Base-by-base conservation (phyloP, 768 basidiomycete genomes). In the Psilocybe azurescens region DNA sequence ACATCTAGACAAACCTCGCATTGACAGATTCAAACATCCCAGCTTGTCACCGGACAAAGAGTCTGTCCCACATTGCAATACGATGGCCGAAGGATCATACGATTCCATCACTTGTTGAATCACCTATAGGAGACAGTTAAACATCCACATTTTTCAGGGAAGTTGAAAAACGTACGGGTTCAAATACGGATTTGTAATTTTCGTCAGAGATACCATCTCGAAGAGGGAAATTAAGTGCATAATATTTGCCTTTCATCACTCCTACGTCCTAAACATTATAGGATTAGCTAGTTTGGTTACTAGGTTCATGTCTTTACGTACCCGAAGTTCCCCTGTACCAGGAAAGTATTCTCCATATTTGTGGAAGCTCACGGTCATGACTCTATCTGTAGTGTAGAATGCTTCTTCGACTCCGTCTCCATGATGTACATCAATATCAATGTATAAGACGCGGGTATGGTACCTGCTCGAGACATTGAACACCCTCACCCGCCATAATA, bases 301-400 rank as follows among this genome's bases (percentile, higher is more conserved):
- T 8, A 33, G 29, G 50, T 33, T 56, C 48, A 56, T 49, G 59
- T 28, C 32, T 41, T 3, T 7, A 58, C 67, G 9, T 71, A 94
- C 94, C 67, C 96, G 85, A 44, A 97, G 81, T 75, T 97, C 96
- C n/a, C 97, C 97, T 5, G 97, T 99, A 46, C 97, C 97, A 29
- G 97, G 97, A 76, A 99, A 99, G 76, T 92, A 99, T 75, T 99
- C 97, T 36, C 97, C 97, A 66, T 98, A 99, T 75, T 99, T 98
- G 74, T 99, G 97, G 77, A 99, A 97, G 68, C 93, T 95, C 70
- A 89, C 89, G 0, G 97, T 99, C 97, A 99, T 99, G 59, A 99
- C 97, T 48, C 97, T 85, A 73, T 99, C 97, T 20, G 97, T 99
- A 3, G 95, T 96, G 75, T 99, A 99, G 74, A 99, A 99, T 0